A percentile compares a stretch with the other conserved stretches of the same genome.
These are phyloP conservation scores for Talaromyces adpressus DNA, from an alignment of 495 filamentous ascomycete species.

Conservation along the genomic window DNA sequence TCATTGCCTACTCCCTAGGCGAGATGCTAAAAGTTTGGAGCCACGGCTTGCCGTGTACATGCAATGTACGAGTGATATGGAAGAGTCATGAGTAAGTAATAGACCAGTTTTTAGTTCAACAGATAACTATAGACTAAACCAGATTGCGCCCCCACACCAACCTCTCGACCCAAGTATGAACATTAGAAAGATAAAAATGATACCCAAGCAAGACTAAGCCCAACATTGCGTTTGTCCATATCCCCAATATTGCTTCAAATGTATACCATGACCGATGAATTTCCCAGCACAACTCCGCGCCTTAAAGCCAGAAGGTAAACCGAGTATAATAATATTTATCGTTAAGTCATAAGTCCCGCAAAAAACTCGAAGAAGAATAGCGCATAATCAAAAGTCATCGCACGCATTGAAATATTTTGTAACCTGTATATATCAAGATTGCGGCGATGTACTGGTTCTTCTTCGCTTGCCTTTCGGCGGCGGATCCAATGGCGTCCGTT, in stretches of 20 bases:
- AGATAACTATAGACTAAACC: not conserved
- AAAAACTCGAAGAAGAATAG: not conserved
- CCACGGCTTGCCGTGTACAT: too few species aligned
- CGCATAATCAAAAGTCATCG: not conserved
- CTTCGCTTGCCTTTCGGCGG: conserved; percentile 37
- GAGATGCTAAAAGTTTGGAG: too few species aligned
- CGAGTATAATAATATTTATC: not conserved
- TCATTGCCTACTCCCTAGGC: too few species aligned
- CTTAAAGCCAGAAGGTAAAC: not conserved
- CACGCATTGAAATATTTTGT: too few species aligned
- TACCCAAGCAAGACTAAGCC: not conserved
- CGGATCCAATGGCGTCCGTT: too few species aligned
- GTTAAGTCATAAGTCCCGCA: not conserved
- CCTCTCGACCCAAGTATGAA: not conserved
- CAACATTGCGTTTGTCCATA: too few species aligned
- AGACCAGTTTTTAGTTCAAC: not conserved
- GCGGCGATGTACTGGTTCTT: conserved; percentile 11
- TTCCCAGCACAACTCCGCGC: not conserved
- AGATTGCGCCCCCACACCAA: not conserved
- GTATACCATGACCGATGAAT: not conserved
- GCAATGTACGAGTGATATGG: too few species aligned
- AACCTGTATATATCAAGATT: too few species aligned
- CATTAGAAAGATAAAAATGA: not conserved
- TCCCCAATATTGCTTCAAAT: not conserved
- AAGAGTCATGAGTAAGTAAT: too few species aligned